Evolutionary conservation across 805 yeast genomes (phyloP), one percentile per base, ranked within the genome.

Genomic region (Ogataea pini): DNA sequence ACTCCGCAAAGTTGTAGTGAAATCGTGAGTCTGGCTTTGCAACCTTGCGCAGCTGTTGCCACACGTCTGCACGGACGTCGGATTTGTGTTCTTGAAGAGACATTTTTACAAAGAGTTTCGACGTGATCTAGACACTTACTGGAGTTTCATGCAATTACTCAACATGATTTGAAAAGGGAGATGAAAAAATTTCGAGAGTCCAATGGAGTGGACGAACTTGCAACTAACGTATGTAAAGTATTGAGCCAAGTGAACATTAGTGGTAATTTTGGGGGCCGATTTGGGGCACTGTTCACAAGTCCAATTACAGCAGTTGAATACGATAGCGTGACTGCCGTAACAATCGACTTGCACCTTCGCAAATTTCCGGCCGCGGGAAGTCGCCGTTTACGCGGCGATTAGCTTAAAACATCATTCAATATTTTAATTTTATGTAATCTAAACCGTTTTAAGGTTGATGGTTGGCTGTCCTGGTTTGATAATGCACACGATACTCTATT

Each of bases 1-100:
- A 64, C 46, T 64, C 67, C 12, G 65, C 62, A 55, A 64, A 64
- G 39, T 63, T 52, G 46, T 39, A 64, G 39, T 64, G 64, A 39
- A 63, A 64, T 20, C 56, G 49, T 4, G 68, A 60, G 49, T 64
- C 68, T 12, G 68, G 68, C 36, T 47, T 50, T 4, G 68, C 67
- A 16, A 64, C 68, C 47, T 62, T 62, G 12, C 55, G 46, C 20
- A 64, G 48, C 48, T 62, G 54, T 6, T 48, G 29, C 67, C 68
- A 64, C 3, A 61, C 68, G 7, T 52, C 57, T 2, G 56, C 44
- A 27, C 68, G 54, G 4, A 61, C 55, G 36, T 64, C 64, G 2
- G 62, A 44, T 45, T 55, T 62, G 33, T 27, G 42, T 17, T 39
- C 16, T 37, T 48, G 59, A 34, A 44, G 37, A 8, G 48, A 41